Evolutionary conservation across 2,329 filamentous ascomycete species (phyloP).

Genomic region (Hysterium pulicare): DNA sequence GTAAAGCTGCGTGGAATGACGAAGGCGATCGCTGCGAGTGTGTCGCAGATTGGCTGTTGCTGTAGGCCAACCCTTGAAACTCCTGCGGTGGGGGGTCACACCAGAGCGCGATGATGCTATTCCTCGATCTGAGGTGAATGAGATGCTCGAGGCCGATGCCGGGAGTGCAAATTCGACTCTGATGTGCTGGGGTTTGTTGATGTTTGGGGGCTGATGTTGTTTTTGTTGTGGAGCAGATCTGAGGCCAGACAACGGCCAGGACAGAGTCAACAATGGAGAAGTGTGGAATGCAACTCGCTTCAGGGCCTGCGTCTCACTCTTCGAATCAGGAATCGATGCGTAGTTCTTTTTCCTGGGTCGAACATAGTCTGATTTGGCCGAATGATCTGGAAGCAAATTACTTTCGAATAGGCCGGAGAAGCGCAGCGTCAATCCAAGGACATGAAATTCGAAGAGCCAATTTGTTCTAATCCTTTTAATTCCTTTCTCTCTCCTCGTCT

Average conservation of each 20-base stretch:
- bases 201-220: too few species aligned
- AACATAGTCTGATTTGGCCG: conserved; percentile 31
- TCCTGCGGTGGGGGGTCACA: background rate
- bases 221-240: too few species aligned
- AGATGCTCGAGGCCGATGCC: too few species aligned
- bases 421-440: background rate
- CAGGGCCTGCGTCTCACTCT: conserved; percentile 30
- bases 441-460: background rate
- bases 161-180: too few species aligned
- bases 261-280: conserved; percentile 3
- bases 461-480: background rate
- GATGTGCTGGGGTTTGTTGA: too few species aligned
- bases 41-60: background rate
- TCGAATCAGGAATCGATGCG: conserved; percentile 32
- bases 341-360: conserved; percentile 22
- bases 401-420: background rate
- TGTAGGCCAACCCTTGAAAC: background rate
- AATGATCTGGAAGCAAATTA: background rate
- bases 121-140: too few species aligned
- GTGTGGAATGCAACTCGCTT: conserved; percentile 10
- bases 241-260: too few species aligned
- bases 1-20: background rate
- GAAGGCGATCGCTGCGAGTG: background rate
- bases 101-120: too few species aligned
- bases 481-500: background rate